These are phyloP conservation scores for Candida schatavii DNA, from an alignment of 805 yeast genomes.

Conservation along the genomic window DNA sequence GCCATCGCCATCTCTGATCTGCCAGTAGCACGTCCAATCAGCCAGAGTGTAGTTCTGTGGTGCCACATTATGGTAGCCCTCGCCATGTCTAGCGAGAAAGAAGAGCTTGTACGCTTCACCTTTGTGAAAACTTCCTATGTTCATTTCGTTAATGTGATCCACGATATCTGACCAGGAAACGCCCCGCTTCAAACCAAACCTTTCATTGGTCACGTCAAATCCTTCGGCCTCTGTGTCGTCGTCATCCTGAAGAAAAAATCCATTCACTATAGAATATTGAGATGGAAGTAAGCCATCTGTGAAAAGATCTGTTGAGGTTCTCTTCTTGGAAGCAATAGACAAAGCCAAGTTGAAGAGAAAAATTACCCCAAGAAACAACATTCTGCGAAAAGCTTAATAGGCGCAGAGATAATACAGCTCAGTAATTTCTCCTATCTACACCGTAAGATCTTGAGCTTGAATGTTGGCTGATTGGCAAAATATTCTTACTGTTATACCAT, in stretches of 20 bases:
- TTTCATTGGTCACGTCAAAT: constrained; percentile 11
- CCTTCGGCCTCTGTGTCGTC: constrained; percentile 11
- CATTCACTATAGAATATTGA: constrained; percentile 9
- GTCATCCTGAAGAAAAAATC: constrained; percentile 20
- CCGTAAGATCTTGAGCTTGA: too few relatives aligned
- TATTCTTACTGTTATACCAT: too few relatives aligned
- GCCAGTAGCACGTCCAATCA: constrained; percentile 29
- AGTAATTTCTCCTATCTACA: too few relatives aligned
- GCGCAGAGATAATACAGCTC: too few relatives aligned
- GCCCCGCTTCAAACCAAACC: constrained; percentile 21
- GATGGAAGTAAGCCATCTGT: constrained; percentile 2
- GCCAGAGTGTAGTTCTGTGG: constrained; percentile 10
- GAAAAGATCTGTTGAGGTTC: constrained; percentile 1
- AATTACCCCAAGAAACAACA: too few relatives aligned
- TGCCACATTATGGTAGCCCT: constrained; percentile 32
- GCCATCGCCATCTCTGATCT: constrained; percentile 17
- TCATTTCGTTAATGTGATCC: constrained; percentile 11
- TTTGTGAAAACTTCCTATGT: constrained; percentile 5
- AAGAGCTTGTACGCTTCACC: constrained; percentile 19
- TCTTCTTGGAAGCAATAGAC: background rate
- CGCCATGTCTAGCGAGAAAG: constrained; percentile 32
- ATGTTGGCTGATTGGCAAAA: too few relatives aligned
- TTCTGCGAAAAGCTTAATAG: too few relatives aligned
- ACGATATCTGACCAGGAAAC: constrained; percentile 22
- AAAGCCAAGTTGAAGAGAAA: background rate